phyloP scores from a whole-genome alignment of 2,329 filamentous ascomycete genomes.

The Fusarium sp. region DNA sequence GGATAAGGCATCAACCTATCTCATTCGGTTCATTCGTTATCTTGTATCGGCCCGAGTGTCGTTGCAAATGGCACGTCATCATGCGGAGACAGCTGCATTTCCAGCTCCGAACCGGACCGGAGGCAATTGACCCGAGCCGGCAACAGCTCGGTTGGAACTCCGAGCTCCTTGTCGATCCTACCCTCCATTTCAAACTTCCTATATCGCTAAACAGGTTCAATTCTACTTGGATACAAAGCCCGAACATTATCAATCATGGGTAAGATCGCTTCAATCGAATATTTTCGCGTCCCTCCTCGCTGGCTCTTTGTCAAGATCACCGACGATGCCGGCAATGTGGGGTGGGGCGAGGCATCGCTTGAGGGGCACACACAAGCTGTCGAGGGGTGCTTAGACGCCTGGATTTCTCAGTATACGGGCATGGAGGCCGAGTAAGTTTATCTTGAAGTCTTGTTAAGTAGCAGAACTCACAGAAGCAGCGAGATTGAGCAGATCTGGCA shows the following conservation, averaged over 20 bases:
- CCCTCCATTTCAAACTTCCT: background rate
- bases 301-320: conserved; percentile 85
- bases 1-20: background rate
- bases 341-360: conserved; percentile 81
- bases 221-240: background rate
- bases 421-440: conserved; percentile 74
- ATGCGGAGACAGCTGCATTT: background rate
- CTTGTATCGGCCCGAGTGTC: background rate
- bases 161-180: background rate
- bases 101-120: background rate
- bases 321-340: conserved; percentile 71
- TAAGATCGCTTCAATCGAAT: conserved; percentile 66
- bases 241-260: conserved; percentile 39
- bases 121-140: background rate
- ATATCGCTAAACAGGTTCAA: background rate
- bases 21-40: background rate
- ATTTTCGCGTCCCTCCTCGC: conserved; percentile 79
- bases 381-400: conserved; percentile 78
- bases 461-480: conserved; percentile 51
- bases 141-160: background rate
- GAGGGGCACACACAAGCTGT: conserved; percentile 81
- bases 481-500: conserved; percentile 88
- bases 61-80: background rate
- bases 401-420: conserved; percentile 71
- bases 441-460: rapidly evolving